These are phyloP conservation scores for Colletotrichum camelliae DNA, from an alignment of 2,329 filamentous ascomycete species.

Conservation along the genomic window DNA sequence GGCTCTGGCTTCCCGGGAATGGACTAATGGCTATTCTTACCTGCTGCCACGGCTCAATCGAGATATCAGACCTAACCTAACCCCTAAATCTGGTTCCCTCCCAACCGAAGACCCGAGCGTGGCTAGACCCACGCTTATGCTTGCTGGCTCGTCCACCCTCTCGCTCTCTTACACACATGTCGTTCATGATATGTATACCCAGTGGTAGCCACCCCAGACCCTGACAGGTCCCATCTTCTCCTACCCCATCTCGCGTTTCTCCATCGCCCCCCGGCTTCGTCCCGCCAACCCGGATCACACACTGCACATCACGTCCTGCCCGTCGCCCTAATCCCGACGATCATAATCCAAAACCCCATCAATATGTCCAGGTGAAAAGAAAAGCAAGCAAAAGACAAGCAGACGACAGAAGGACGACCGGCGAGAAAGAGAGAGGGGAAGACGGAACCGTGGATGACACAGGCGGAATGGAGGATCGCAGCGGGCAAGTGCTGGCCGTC, in stretches of 20 bases:
- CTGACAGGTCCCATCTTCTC: neutral
- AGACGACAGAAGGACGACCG: neutral
- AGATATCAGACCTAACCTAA: constrained; percentile 1
- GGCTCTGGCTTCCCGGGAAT: neutral
- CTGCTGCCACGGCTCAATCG: neutral
- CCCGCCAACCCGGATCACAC: neutral
- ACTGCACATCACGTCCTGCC: neutral
- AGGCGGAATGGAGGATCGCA: constrained; percentile 23
- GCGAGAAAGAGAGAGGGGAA: neutral
- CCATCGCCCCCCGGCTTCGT: neutral
- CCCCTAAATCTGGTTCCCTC: constrained; percentile 7
- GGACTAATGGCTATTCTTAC: constrained; percentile 15
- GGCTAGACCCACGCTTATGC: neutral
- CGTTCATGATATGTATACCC: constrained; percentile 13
- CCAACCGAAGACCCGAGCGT: neutral
- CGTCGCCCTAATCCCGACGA: neutral
- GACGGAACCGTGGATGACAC: neutral
- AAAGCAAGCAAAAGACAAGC: neutral
- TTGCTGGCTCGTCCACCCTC: neutral
- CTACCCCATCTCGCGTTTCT: neutral
- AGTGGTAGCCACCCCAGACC: neutral
- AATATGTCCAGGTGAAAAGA: constrained; percentile 5
- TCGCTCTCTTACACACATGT: neutral
- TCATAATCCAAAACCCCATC: neutral
- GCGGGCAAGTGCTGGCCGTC: constrained; percentile 30